A percentile compares a stretch with the other conserved stretches of the same genome.
These are phyloP conservation scores for Botrytis sinoallii DNA, from an alignment of 2,329 filamentous ascomycete genomes.

Conservation along the genomic window DNA sequence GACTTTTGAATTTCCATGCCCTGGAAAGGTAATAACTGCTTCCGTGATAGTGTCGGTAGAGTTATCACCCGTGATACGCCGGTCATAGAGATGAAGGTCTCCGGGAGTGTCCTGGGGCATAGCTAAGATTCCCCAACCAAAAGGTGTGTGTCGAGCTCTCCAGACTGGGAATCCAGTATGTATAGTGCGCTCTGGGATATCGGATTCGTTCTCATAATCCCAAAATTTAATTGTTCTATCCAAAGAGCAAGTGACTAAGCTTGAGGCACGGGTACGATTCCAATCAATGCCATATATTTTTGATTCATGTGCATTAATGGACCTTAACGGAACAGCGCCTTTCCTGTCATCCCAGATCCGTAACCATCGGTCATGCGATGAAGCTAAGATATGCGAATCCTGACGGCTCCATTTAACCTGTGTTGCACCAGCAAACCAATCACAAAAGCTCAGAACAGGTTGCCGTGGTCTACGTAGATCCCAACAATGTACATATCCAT, in stretches of 20 bases:
- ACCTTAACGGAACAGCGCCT: slow-evolving; percentile 72
- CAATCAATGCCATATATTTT: slow-evolving; percentile 97
- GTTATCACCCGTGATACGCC: slow-evolving; percentile 46
- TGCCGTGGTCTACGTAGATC: slow-evolving; percentile 73
- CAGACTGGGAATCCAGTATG: slow-evolving; percentile 82
- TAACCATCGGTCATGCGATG: slow-evolving; percentile 82
- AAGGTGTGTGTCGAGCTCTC: slow-evolving; percentile 87
- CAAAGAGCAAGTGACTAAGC: slow-evolving; percentile 81
- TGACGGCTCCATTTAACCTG: slow-evolving; percentile 95
- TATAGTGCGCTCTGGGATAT: slow-evolving; percentile 72
- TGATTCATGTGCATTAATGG: slow-evolving; percentile 82
- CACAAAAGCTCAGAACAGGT: slow-evolving; percentile 77
- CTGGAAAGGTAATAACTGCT: slow-evolving; percentile 57
- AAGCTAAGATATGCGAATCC: slow-evolving; percentile 81
- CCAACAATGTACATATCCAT: slow-evolving; percentile 92
- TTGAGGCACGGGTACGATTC: slow-evolving; percentile 73
- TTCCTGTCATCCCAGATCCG: slow-evolving; percentile 89
- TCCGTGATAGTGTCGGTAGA: slow-evolving; percentile 45
- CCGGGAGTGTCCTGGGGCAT: slow-evolving; percentile 91
- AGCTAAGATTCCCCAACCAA: slow-evolving; percentile 78
- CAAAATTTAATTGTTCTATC: slow-evolving; percentile 93
- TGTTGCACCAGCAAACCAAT: slow-evolving; percentile 91
- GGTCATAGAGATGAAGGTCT: slow-evolving; percentile 80
- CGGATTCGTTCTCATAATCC: slow-evolving; percentile 66
- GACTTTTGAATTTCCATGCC: slow-evolving; percentile 63